Evolutionary conservation across 2,329 filamentous ascomycete species (phyloP).

Genomic region (Monilinia laxa): DNA sequence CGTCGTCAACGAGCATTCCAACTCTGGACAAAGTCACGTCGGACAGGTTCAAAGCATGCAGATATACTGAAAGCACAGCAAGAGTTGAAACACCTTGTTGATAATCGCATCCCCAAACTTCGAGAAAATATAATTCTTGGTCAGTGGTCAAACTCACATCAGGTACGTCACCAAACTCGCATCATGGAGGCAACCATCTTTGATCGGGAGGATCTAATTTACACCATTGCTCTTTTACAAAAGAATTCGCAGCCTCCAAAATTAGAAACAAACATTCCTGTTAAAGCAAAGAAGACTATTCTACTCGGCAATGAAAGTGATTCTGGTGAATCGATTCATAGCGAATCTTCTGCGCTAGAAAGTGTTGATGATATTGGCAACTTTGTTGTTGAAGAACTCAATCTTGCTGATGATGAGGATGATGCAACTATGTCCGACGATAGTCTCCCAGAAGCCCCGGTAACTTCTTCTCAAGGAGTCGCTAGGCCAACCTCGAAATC

Average conservation of each 20-base stretch:
- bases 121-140: slow-evolving; percentile 52
- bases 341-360: slow-evolving; percentile 28
- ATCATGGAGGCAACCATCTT: slow-evolving; percentile 65
- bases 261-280: slow-evolving; percentile 15
- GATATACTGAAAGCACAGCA: slow-evolving; percentile 48
- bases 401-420: slow-evolving; percentile 35
- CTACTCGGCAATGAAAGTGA: slow-evolving; percentile 26
- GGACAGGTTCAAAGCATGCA: slow-evolving; percentile 41
- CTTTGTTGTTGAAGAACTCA: slow-evolving; percentile 49
- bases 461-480: background rate
- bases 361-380: slow-evolving; percentile 49
- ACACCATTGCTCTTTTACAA: slow-evolving; percentile 50
- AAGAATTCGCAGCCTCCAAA: slow-evolving; percentile 46
- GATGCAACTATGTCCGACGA: slow-evolving; percentile 28
- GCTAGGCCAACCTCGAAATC: background rate
- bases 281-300: slow-evolving; percentile 25
- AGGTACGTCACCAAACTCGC: slow-evolving; percentile 56
- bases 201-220: slow-evolving; percentile 55
- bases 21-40: slow-evolving; percentile 59
- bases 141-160: slow-evolving; percentile 52
- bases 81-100: slow-evolving; percentile 46
- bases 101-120: slow-evolving; percentile 55
- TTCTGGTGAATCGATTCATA: slow-evolving; percentile 34
- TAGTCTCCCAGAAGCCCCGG: slow-evolving; percentile 1
- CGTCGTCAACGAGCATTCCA: slow-evolving; percentile 56